Base-by-base conservation (phyloP, 2,329 filamentous ascomycete genomes). In the Penicillium sp. region DNA sequence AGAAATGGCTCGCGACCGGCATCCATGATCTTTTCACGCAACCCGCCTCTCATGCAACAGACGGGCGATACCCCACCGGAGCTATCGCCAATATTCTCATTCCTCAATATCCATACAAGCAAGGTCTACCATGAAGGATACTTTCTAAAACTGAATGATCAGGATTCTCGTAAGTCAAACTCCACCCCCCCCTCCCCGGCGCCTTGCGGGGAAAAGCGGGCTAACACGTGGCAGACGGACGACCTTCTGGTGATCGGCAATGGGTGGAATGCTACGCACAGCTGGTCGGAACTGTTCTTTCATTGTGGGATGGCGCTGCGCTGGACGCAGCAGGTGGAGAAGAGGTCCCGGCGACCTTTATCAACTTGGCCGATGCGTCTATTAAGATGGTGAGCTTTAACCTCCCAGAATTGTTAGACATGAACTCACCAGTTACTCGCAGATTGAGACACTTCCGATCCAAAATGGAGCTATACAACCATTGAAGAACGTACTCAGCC, bases 181-280 rank as follows among this genome's bases (percentile, higher is more conserved):
- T 1, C 2, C 2, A 19, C 7, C 29, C 12, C 5, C 4, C 9
- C 6, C 4, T 6, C 6, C 12, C 9, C 1, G 6, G n/a, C 15
- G 4, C 29, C 35, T 42, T 31, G 38, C 41, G 43, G 37, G 41
- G 51, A 31, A 42, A 33, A 19, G n/a, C 3, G 12, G 10, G 46
- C 75, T 79, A 68, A 81, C 57, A 47, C 54, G 58, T 53, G 29
- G 27, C 74, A 96, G 92, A 93, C 76, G 94, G 94, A 50, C 88
- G 89, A 62, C 90, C 92, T 12, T 95, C 93, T 71, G 77, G 84
- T 42, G 93, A 97, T 75, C 84, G 94, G 67, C 90, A 87, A 63
- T 99, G 94, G 94, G 89, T 89, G 38, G 94, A 99, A 80, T 97
- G 91, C 76, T 99, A 97, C 77, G 93, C 93, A 43, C 94, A 97